phyloP scores from a whole-genome alignment of 2,329 filamentous ascomycete species.

The Xylaria sp. region DNA sequence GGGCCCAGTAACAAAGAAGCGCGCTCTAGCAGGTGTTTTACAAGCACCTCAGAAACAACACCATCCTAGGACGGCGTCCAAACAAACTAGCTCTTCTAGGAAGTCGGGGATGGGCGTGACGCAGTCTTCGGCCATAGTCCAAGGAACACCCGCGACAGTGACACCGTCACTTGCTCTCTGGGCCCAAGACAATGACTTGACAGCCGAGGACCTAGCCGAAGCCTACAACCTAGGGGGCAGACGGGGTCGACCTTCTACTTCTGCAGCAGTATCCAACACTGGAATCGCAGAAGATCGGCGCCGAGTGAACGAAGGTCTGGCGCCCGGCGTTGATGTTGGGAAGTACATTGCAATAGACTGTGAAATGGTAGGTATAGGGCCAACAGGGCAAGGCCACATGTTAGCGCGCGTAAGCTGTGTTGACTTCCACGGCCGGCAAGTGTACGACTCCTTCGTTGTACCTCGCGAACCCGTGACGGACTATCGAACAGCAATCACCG shows the following conservation, averaged over 20 bases:
- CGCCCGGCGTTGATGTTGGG: conserved; percentile 70
- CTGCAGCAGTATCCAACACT: neutral
- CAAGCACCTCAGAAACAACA: conserved; percentile 6
- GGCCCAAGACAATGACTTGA: conserved; percentile 65
- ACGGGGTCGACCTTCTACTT: conserved; percentile 34
- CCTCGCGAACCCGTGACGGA: conserved; percentile 81
- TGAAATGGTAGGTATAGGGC: conserved; percentile 94
- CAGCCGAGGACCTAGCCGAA: conserved; percentile 63
- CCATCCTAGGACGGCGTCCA: conserved; percentile 12
- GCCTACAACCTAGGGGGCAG: conserved; percentile 64
- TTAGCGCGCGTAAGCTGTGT: conserved; percentile 89
- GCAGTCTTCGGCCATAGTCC: conserved; percentile 54
- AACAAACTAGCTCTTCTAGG: conserved; percentile 23
- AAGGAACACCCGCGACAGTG: conserved; percentile 47
- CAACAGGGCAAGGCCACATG: conserved; percentile 70
- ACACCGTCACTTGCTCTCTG: conserved; percentile 64
- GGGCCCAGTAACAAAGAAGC: conserved; percentile 17
- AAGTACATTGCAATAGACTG: conserved; percentile 95
- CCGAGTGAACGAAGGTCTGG: conserved; percentile 68
- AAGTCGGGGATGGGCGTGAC: conserved; percentile 61
- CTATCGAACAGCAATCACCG: conserved; percentile 87
- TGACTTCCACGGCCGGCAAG: conserved; percentile 88
- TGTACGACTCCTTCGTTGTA: conserved; percentile 92
- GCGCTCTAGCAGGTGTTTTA: neutral
- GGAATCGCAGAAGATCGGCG: conserved; percentile 19